Conservation (phyloP, 768 basidiomycete species). For the Brasilioporus rufonigricans region DNA sequence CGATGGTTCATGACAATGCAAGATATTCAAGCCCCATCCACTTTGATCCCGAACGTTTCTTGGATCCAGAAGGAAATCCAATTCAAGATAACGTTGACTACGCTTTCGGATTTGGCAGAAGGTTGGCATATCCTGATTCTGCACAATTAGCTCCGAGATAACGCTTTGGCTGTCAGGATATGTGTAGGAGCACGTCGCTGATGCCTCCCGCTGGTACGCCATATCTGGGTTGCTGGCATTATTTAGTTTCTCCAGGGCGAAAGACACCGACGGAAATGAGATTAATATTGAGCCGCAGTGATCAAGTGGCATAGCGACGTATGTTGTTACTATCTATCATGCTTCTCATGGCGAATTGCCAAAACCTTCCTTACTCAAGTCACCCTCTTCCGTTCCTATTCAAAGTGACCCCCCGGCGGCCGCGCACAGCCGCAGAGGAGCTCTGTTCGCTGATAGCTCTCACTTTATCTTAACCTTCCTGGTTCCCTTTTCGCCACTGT, state of each 20-base stretch:
- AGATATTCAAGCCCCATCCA: slow-evolving; percentile 28
- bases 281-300: slow-evolving; percentile 21
- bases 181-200: too few relatives aligned
- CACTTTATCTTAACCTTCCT: too few relatives aligned
- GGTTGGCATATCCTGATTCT: too few relatives aligned
- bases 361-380: slow-evolving; percentile 11
- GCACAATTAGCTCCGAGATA: not conserved
- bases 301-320: slow-evolving; percentile 18
- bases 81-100: too few relatives aligned
- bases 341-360: not conserved
- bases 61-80: too few relatives aligned
- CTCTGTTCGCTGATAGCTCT: too few relatives aligned
- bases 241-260: slow-evolving; percentile 30
- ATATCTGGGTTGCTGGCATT: slow-evolving; percentile 27
- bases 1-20: slow-evolving; percentile 32
- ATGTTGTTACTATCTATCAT: not conserved
- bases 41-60: too few relatives aligned
- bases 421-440: not conserved
- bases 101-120: too few relatives aligned
- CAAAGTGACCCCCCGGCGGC: slow-evolving; percentile 8
- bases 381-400: slow-evolving; percentile 17
- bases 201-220: too few relatives aligned
- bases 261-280: slow-evolving; percentile 21
- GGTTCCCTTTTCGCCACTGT: not conserved
- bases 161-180: too few relatives aligned